Evolutionary conservation across 257 asterid species (phyloP).

Genomic region (Gynochthodes officinalis): DNA sequence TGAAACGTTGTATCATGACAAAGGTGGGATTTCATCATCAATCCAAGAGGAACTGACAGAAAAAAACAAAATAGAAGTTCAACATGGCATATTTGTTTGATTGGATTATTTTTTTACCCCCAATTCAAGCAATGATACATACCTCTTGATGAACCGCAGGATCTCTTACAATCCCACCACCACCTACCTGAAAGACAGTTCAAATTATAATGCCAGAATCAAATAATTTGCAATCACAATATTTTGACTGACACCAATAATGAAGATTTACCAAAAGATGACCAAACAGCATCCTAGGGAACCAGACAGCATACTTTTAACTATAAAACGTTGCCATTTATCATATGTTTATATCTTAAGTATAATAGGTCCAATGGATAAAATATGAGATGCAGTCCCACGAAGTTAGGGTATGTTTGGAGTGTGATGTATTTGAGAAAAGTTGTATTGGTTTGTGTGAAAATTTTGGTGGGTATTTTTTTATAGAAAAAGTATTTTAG

Average conservation of each 20-base stretch:
- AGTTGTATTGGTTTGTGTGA: too few species aligned
- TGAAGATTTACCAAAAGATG: background rate
- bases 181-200: slow-evolving; percentile 62
- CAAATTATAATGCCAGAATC: slow-evolving; percentile 4
- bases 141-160: slow-evolving; percentile 86
- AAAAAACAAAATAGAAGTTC: background rate
- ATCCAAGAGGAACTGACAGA: background rate
- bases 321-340: background rate
- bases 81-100: background rate
- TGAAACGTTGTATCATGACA: background rate
- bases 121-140: slow-evolving; percentile 3
- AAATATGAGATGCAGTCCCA: background rate
- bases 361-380: background rate
- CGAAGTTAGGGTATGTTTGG: too few species aligned
- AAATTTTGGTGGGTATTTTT: too few species aligned
- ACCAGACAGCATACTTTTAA: background rate
- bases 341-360: background rate
- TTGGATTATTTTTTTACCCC: background rate
- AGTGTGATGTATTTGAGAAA: too few species aligned
- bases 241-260: background rate
- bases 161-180: slow-evolving; percentile 92
- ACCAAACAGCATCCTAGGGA: background rate
- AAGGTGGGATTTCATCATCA: too few species aligned
- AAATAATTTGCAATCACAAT: background rate
- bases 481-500: too few species aligned